Percentiles rank a stretch among this genome's conserved stretches.
These are phyloP conservation scores for Lasiodiplodia citricola DNA, from an alignment of 2,329 filamentous ascomycete species.

Conservation along the genomic window DNA sequence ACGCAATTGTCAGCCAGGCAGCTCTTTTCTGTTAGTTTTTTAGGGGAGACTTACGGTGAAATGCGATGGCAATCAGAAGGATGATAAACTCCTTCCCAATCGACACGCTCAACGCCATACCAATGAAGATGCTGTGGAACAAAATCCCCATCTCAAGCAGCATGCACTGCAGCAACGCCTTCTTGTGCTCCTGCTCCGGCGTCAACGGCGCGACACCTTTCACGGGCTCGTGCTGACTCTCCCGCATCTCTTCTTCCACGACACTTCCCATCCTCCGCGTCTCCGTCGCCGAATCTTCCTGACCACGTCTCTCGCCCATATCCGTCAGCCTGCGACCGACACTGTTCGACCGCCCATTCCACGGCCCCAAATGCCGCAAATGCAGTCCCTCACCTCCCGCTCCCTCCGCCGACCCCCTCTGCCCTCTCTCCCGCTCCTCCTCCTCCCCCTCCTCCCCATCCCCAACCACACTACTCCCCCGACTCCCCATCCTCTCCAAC, in stretches of 20 bases:
- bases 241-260: conserved; percentile 2
- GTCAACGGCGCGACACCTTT: conserved; percentile 50
- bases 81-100: conserved; percentile 68
- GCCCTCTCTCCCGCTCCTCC: neutral
- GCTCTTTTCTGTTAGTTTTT: neutral
- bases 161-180: conserved; percentile 62
- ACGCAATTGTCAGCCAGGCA: neutral
- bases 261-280: conserved; percentile 28
- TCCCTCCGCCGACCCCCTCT: neutral
- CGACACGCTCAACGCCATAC: conserved; percentile 73
- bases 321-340: neutral
- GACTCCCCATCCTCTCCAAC: neutral
- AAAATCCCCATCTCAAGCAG: conserved; percentile 78
- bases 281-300: neutral
- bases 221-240: conserved; percentile 26
- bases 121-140: conserved; percentile 79
- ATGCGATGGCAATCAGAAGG: conserved; percentile 70
- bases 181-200: conserved; percentile 41
- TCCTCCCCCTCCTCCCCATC: neutral
- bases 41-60: conserved; percentile 58
- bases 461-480: neutral
- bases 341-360: conserved; percentile 16
- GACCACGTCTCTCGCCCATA: neutral
- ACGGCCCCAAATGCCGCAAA: conserved; percentile 11
- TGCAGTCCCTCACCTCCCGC: neutral